Evolutionary conservation across 78 protist genomes (phyloP).

Genomic region (Parvularia atlantis): DNA sequence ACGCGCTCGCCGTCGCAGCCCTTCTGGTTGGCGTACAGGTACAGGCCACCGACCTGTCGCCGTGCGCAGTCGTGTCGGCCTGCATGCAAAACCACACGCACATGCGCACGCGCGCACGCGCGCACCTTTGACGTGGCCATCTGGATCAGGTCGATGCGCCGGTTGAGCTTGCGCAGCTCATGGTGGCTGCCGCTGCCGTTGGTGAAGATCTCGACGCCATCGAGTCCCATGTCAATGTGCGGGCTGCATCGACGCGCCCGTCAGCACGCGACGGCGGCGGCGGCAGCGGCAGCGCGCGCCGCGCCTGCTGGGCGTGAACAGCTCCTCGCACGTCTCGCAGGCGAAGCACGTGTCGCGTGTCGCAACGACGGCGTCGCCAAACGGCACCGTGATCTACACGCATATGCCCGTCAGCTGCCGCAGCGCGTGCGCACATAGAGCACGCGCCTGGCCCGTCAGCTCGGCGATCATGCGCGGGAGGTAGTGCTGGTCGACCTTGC

Average conservation of each 20-base stretch:
- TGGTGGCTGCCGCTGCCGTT: slow-evolving; percentile 83
- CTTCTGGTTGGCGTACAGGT: slow-evolving; percentile 31
- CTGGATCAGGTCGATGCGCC: slow-evolving; percentile 55
- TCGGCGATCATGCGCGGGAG: no score
- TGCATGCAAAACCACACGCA: not conserved
- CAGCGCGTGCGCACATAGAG: not conserved
- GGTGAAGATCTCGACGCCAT: slow-evolving; percentile 69
- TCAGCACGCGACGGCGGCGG: no score
- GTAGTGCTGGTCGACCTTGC: not conserved
- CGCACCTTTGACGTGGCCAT: slow-evolving; percentile 39
- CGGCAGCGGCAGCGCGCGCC: not conserved
- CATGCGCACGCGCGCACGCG: not conserved
- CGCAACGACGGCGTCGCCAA: slow-evolving; percentile 54
- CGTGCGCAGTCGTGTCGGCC: not conserved
- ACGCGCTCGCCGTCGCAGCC: slow-evolving; percentile 81
- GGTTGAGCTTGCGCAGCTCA: slow-evolving; percentile 61
- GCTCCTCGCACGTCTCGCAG: slow-evolving; percentile 70
- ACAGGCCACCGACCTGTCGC: slow-evolving; percentile 24
- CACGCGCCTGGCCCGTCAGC: no score
- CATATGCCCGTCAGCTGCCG: no score
- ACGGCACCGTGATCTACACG: slow-evolving; percentile 25
- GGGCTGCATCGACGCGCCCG: slow-evolving; percentile 7
- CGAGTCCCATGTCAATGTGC: slow-evolving; percentile 19
- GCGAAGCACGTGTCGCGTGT: slow-evolving; percentile 34
- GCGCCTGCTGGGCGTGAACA: slow-evolving; percentile 56